Percentiles rank a stretch among this genome's conserved stretches.
Evolutionary conservation across 345 rosid species (phyloP).

Genomic region (Aurinia saxatilis): DNA sequence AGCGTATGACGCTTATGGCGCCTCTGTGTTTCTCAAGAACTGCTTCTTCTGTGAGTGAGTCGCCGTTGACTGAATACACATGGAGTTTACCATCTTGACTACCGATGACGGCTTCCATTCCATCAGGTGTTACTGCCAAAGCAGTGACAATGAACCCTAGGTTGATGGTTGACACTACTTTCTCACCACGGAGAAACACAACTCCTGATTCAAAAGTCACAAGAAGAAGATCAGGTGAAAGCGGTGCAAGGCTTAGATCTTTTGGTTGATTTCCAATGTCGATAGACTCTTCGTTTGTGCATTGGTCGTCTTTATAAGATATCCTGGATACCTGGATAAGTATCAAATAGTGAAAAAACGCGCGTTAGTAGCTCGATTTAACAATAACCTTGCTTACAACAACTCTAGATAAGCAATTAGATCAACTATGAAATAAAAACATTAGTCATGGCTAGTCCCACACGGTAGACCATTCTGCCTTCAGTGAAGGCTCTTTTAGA

Average conservation of each 20-base stretch:
- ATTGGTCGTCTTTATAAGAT: slow-evolving; percentile 58
- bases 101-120: slow-evolving; percentile 82
- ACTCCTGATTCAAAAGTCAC: slow-evolving; percentile 71
- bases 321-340: slow-evolving; percentile 64
- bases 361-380: not conserved
- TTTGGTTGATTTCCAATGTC: slow-evolving; percentile 85
- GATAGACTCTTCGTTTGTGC: slow-evolving; percentile 53
- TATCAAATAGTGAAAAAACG: slow-evolving; percentile 1
- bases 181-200: slow-evolving; percentile 62
- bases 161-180: slow-evolving; percentile 58
- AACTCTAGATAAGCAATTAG: not conserved
- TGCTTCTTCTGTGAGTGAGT: slow-evolving; percentile 66
- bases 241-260: slow-evolving; percentile 74
- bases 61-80: slow-evolving; percentile 57
- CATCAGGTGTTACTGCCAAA: slow-evolving; percentile 78
- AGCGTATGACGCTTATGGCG: slow-evolving; percentile 68
- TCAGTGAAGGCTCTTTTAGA: not conserved
- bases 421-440: not conserved
- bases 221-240: slow-evolving; percentile 60
- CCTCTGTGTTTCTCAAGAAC: slow-evolving; percentile 89
- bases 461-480: not conserved
- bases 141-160: slow-evolving; percentile 83
- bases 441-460: not conserved
- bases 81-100: slow-evolving; percentile 79
- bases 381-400: not conserved